Evolutionary conservation across 805 yeast species (phyloP), one percentile per base, ranked within the genome.

Genomic region (Starmera quercuum): DNA sequence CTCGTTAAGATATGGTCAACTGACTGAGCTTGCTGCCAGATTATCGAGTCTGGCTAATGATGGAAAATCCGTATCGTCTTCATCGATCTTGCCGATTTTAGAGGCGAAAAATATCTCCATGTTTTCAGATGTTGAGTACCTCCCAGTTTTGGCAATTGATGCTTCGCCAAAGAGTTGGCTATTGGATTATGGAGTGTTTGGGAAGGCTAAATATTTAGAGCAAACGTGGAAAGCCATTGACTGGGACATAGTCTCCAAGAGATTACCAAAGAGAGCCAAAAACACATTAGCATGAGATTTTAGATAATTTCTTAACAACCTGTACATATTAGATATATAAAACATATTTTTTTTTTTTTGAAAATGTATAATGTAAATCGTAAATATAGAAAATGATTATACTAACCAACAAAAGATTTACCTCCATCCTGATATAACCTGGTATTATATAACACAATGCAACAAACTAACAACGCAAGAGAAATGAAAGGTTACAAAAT

Each of bases 151-250:
- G 35, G 78, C 84, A 16, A 66, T 83, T 30, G 90, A 83, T 54
- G 81, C 75, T 5, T 75, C 84, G 29, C 82, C 84, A 44, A 73
- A 79, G 44, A 73, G 75, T 35, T 83, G 78, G 63, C 56, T 82
- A 32, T 59, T 71, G 39, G 92, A 83, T 57, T 83, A 81, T 48
- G 94, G 94, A 35, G 83, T 80, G 10, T 80, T 68, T 53, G 92
- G 92, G 32, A 80, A 77, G 55, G 64, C 66, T 26, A 61, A 63
- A 31, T 83, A 81, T 51, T 60, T 83, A 48, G 68, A 75, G 39
- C 76, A 77, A 41, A 65, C 73, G 28, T 79, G 87, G 82, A 71
- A 76, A 38, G 68, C 80, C 45, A 72, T 81, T 35, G 75, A 82
- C 56, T 83, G 94, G 94, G 69, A 72, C 32, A 65, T 72, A 20